Conservation (phyloP, 129 eudicot genomes). For the Centella asiatica region DNA sequence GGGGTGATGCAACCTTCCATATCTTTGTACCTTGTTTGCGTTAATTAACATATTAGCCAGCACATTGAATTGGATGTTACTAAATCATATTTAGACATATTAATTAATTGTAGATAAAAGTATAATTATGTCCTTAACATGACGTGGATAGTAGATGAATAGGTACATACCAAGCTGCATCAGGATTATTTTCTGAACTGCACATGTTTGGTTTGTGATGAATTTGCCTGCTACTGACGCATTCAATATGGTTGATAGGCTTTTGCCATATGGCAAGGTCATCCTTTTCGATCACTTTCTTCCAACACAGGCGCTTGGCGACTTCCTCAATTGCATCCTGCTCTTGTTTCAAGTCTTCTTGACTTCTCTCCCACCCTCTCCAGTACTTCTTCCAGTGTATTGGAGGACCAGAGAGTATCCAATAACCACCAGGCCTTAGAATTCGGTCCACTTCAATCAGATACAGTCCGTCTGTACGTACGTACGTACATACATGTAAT, state of each 20-base stretch:
- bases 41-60: background rate
- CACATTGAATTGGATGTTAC: no score
- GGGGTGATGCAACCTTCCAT: slow-evolving; percentile 73
- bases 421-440: slow-evolving; percentile 91
- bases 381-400: slow-evolving; percentile 62
- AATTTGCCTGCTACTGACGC: slow-evolving; percentile 37
- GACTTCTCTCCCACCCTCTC: slow-evolving; percentile 90
- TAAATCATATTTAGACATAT: no score
- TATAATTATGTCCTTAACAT: no score
- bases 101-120: no score
- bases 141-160: background rate
- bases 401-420: slow-evolving; percentile 98
- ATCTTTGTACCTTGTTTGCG: slow-evolving; percentile 57
- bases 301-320: slow-evolving; percentile 81
- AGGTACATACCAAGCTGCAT: slow-evolving; percentile 62
- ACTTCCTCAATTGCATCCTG: slow-evolving; percentile 66
- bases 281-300: slow-evolving; percentile 62
- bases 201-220: slow-evolving; percentile 57
- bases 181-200: slow-evolving; percentile 68
- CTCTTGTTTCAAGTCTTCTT: slow-evolving; percentile 75
- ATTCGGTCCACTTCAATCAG: slow-evolving; percentile 84
- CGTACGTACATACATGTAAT: no score
- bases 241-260: slow-evolving; percentile 74
- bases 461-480: slow-evolving; percentile 70
- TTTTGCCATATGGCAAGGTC: slow-evolving; percentile 84